A percentile compares a stretch with the other conserved stretches of the same genome.
Conservation (phyloP, 2,329 filamentous ascomycete species). For the Hypoxylon sp. region DNA sequence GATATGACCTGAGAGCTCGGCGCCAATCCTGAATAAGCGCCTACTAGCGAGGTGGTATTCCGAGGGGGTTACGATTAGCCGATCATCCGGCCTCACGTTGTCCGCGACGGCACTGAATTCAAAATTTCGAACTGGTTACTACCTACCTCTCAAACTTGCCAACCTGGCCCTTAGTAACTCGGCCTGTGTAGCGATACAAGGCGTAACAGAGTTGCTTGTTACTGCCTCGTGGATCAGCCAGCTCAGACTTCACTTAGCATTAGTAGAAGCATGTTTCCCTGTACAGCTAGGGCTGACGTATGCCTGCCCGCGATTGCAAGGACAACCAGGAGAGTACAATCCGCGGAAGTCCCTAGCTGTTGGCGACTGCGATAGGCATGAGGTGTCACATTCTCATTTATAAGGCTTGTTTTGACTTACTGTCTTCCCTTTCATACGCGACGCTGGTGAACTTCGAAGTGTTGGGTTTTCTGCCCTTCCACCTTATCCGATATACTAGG, state of each 20-base stretch:
- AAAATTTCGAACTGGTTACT: neutral
- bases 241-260: neutral
- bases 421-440: neutral
- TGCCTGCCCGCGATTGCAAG: neutral
- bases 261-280: too few species aligned
- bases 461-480: neutral
- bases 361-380: neutral
- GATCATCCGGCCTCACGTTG: neutral
- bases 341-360: neutral
- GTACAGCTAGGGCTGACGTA: neutral
- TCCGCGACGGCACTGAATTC: neutral
- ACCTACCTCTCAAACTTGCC: neutral
- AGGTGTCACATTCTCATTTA: neutral
- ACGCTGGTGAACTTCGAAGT: neutral
- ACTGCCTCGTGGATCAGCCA: neutral
- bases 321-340: neutral
- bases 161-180: neutral
- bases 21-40: neutral
- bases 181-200: conserved; percentile 1
- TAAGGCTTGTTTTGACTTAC: neutral
- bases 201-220: neutral
- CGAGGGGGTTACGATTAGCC: neutral
- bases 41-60: neutral
- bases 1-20: neutral
- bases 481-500: neutral